Conservation (phyloP, 345 rosid species). For the Euphorbia lathyris region DNA sequence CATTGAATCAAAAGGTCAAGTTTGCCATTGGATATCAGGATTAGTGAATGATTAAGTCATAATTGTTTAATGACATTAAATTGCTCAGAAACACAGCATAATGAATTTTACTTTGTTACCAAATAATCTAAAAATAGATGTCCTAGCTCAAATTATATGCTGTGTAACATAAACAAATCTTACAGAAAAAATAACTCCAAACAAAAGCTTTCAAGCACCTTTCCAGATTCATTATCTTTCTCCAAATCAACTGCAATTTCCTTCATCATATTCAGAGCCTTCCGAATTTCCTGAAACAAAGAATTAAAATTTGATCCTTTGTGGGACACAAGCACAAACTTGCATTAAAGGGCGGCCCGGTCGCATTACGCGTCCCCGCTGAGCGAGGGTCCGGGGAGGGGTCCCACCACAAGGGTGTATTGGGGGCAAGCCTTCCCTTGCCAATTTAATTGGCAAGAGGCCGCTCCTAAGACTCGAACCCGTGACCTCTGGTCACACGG, state of each 20-base stretch:
- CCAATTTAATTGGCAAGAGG: too few species aligned
- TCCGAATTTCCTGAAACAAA: constrained; percentile 63
- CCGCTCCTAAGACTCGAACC: too few species aligned
- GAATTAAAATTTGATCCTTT: not conserved
- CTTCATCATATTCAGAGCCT: constrained; percentile 57
- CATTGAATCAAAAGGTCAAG: not conserved
- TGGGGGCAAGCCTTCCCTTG: too few species aligned
- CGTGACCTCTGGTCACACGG: too few species aligned
- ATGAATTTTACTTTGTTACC: not conserved
- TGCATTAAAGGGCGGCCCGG: too few species aligned
- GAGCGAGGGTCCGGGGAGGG: too few species aligned
- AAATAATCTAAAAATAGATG: not conserved
- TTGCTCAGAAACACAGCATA: not conserved
- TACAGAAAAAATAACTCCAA: not conserved
- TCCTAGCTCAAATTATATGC: not conserved
- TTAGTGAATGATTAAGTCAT: not conserved
- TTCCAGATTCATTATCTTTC: constrained; percentile 54
- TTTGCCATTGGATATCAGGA: not conserved
- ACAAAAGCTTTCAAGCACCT: constrained; percentile 37
- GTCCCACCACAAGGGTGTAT: too few species aligned
- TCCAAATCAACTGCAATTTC: constrained; percentile 74
- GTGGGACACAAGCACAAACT: not conserved
- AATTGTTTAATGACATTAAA: not conserved
- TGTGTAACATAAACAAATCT: not conserved
- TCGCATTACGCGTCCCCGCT: too few species aligned